Percentiles rank a stretch among this genome's conserved stretches.
These are phyloP conservation scores for Fraxinus cuspidata DNA, from an alignment of 257 asterid genomes.

Conservation along the genomic window DNA sequence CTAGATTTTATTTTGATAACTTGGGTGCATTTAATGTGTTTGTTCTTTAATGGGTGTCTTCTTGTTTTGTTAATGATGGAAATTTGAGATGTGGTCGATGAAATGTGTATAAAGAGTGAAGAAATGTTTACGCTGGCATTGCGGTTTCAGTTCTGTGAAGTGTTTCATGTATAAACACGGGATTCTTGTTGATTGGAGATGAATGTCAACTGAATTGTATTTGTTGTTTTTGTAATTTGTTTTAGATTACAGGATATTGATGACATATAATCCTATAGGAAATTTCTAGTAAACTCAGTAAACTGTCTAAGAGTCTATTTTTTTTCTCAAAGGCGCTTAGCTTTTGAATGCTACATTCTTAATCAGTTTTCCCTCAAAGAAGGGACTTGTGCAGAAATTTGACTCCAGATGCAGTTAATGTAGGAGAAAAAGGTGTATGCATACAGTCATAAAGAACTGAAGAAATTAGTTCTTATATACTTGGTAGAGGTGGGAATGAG, in stretches of 20 bases:
- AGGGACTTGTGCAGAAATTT: background rate
- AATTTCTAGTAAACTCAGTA: background rate
- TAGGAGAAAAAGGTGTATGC: background rate
- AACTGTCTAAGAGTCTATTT: background rate
- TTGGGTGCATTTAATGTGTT: background rate
- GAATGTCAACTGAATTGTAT: background rate
- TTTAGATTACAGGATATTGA: background rate
- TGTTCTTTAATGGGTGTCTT: slow-evolving; percentile 3
- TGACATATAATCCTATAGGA: background rate
- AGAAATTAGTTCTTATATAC: background rate
- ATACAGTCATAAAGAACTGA: background rate
- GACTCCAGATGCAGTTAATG: background rate
- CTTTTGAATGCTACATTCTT: background rate
- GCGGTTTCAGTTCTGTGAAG: background rate
- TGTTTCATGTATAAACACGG: background rate
- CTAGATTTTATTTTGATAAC: slow-evolving; percentile 11
- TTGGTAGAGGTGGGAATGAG: background rate
- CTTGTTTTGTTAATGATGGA: slow-evolving; percentile 12
- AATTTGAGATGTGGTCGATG: background rate
- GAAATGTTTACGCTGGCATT: slow-evolving; percentile 4
- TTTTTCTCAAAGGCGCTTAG: background rate
- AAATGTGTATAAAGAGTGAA: slow-evolving; percentile 1
- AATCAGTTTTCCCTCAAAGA: background rate
- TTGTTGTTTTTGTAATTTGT: background rate
- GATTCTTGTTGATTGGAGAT: slow-evolving; percentile 4